Evolutionary conservation across 805 yeast genomes (phyloP), one percentile per base, ranked within the genome.

Genomic region (Tetrapisispora nanseiensis): DNA sequence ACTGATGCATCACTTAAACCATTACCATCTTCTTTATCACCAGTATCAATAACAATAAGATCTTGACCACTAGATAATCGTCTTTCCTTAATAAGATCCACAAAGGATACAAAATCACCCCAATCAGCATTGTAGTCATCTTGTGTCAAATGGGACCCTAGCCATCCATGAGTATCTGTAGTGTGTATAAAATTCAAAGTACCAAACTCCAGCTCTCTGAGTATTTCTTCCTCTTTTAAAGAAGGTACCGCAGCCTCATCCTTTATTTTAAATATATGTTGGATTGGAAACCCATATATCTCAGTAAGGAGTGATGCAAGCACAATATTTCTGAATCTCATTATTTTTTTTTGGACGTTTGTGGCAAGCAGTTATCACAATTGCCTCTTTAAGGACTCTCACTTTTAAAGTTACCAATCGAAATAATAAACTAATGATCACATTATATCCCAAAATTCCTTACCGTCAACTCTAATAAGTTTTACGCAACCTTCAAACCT

Each of bases 111-210:
- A 46, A 82, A 85, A 55, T 90, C 95, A 9, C 97, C 97, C 95
- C 95, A 90, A 58, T 89, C 85, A 4, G 85, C 92, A 30, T 80
- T 73, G 59, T 80, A 90, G 44, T 75, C 77, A 23, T 73, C 69
- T 59, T 89, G 97, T 50, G 80, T 78, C 31, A 76, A 52, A 65
- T 90, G 98, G 0, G 97, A 97, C 5, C 90, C 79, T 48, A 82
- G 76, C 98, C 98, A 92, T 1, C 92, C 97, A 61, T 92, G 98
- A 2, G 97, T 90, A 55, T 92, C 98, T 0, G 98, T 92, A 1
- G 97, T 89, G 55, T 90, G 97, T 21, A 90, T 54, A 52, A 92
- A 85, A 64, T 92, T 90, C 37, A 92, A 44, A 43, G 80, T 75
- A 0, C 89, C 87, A 74, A 87, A 71, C 10, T 61, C 55, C 24